Percentiles rank a stretch among this genome's conserved stretches.
Conservation (phyloP, 1,284 basidiomycete genomes). For the Boletellus deceptivus region DNA sequence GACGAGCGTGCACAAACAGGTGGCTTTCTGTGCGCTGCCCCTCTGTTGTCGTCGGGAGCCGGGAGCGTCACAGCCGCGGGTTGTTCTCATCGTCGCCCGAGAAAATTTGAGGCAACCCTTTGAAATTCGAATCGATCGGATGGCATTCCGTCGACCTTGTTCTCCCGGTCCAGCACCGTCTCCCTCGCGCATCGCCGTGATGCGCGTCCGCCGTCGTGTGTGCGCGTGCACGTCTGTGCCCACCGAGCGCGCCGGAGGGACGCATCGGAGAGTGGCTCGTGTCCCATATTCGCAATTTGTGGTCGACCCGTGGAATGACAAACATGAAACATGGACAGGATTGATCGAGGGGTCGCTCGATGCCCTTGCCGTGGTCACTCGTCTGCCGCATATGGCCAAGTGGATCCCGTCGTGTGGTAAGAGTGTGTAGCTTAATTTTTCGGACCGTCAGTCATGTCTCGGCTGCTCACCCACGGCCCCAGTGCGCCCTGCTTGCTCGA, state of each 20-base stretch:
- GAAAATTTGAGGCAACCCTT: slow-evolving; percentile 28
- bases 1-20: slow-evolving; percentile 19
- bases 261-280: not conserved
- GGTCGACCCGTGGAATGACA: slow-evolving; percentile 25
- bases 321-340: slow-evolving; percentile 35
- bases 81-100: slow-evolving; percentile 17
- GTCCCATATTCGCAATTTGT: slow-evolving; percentile 14
- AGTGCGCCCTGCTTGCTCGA: not conserved
- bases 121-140: slow-evolving; percentile 30
- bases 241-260: not conserved
- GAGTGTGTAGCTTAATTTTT: slow-evolving; percentile 28
- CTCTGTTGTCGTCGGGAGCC: slow-evolving; percentile 30
- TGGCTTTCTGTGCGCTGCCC: slow-evolving; percentile 11
- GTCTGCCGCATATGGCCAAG: slow-evolving; percentile 32
- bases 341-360: slow-evolving; percentile 34
- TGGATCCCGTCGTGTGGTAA: slow-evolving; percentile 28
- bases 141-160: slow-evolving; percentile 9
- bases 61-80: slow-evolving; percentile 25
- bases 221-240: not conserved
- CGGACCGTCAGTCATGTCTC: slow-evolving; percentile 2
- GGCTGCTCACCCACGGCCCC: slow-evolving; percentile 2
- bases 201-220: not conserved
- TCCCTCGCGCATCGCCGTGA: not conserved
- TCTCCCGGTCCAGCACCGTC: slow-evolving; percentile 3
- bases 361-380: slow-evolving; percentile 20